Evolutionary conservation across 805 yeast genomes (phyloP).

Genomic region (Yamadazyma kitorensis): DNA sequence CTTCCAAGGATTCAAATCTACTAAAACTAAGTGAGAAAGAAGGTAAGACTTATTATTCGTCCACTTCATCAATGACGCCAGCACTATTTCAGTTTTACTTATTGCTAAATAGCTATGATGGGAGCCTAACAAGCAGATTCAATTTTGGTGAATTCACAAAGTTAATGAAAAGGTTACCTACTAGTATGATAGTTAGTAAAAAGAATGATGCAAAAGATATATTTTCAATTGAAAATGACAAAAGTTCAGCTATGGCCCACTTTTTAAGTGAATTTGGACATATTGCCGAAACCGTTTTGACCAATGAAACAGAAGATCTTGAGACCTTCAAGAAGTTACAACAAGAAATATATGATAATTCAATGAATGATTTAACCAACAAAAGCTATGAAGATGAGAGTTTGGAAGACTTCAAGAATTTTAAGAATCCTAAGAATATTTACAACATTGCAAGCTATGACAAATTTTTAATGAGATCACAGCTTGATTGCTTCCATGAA

Average conservation of each 20-base stretch:
- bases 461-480: conserved; percentile 80
- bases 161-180: conserved; percentile 45
- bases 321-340: conserved; percentile 26
- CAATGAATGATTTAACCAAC: neutral
- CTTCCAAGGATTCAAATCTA: conserved; percentile 62
- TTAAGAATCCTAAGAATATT: conserved; percentile 19
- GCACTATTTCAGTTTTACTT: conserved; percentile 72
- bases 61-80: conserved; percentile 87
- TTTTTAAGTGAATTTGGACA: conserved; percentile 75
- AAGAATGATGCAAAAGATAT: conserved; percentile 29
- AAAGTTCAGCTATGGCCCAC: conserved; percentile 62
- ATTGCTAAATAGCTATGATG: conserved; percentile 48
- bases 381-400: conserved; percentile 14
- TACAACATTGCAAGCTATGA: conserved; percentile 76
- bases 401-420: conserved; percentile 16
- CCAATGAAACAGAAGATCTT: conserved; percentile 56
- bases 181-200: conserved; percentile 47
- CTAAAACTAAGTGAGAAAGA: conserved; percentile 41
- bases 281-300: conserved; percentile 71
- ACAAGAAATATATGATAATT: conserved; percentile 4
- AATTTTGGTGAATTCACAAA: conserved; percentile 41
- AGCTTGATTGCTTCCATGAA: conserved; percentile 76
- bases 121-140: conserved; percentile 21
- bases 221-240: conserved; percentile 70
- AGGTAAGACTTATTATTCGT: conserved; percentile 55